A percentile compares a stretch with the other conserved stretches of the same genome.
Evolutionary conservation across 345 rosid species (phyloP).

Genomic region (Carallia brachiata): DNA sequence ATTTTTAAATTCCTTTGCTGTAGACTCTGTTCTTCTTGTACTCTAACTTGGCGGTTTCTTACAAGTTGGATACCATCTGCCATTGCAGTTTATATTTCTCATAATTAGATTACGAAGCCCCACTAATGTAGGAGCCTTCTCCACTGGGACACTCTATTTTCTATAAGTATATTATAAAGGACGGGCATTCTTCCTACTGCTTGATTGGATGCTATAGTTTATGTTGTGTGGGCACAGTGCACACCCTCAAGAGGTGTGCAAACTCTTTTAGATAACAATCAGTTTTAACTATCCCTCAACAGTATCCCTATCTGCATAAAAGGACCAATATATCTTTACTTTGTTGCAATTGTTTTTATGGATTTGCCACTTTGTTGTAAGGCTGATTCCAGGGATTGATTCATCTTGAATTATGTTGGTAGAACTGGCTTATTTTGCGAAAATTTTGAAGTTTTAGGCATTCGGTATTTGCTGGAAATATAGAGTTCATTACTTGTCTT

Average conservation of each 20-base stretch:
- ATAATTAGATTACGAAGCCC: not conserved
- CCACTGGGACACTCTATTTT: not conserved
- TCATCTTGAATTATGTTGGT: not conserved
- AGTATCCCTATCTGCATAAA: too few relatives aligned
- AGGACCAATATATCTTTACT: too few relatives aligned
- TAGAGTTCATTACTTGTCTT: slow-evolving; percentile 11
- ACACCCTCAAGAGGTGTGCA: too few relatives aligned
- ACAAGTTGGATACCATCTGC: not conserved
- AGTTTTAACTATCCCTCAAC: too few relatives aligned
- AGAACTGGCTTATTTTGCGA: not conserved
- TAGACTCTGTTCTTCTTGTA: not conserved
- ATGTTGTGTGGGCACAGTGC: too few relatives aligned
- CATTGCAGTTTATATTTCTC: not conserved
- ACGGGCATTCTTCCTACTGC: too few relatives aligned
- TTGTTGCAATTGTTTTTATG: too few relatives aligned
- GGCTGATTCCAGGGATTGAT: not conserved
- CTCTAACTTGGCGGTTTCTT: not conserved
- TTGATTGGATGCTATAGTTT: too few relatives aligned
- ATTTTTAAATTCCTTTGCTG: not conserved
- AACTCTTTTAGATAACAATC: too few relatives aligned
- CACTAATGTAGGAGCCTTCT: not conserved
- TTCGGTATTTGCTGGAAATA: not conserved
- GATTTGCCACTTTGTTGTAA: too few relatives aligned
- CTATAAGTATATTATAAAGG: not conserved
- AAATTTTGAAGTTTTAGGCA: not conserved